Conservation (phyloP, 371 early-diverging fungal species). For the Syncephalis fuscata region DNA sequence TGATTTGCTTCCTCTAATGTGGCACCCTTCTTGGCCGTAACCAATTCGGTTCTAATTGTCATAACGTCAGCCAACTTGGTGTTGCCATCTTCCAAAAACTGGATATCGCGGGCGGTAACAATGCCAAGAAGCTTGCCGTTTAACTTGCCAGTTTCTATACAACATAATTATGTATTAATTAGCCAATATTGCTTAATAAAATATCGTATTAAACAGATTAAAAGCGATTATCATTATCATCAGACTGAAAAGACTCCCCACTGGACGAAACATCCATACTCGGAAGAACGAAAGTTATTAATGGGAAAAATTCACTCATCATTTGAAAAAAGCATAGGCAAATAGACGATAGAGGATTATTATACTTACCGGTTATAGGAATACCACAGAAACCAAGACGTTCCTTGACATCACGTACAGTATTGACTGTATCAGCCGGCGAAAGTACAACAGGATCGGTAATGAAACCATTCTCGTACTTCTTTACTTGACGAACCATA, state of each 20-base stretch:
- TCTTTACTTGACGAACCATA: constrained; percentile 95
- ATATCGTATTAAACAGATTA: constrained; percentile 5
- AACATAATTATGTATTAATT: not conserved
- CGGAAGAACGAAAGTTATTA: constrained; percentile 24
- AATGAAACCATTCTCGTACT: constrained; percentile 97
- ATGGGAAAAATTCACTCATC: constrained; percentile 7
- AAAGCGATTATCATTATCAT: not conserved
- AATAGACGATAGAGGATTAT: not conserved
- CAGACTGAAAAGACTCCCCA: constrained; percentile 3
- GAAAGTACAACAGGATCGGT: constrained; percentile 79
- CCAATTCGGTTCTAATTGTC: constrained; percentile 82
- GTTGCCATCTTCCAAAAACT: constrained; percentile 55
- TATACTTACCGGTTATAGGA: constrained; percentile 71
- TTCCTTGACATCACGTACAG: constrained; percentile 74
- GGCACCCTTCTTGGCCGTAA: constrained; percentile 70
- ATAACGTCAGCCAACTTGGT: constrained; percentile 57
- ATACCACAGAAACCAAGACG: constrained; percentile 89
- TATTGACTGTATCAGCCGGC: constrained; percentile 67
- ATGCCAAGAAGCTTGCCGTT: constrained; percentile 86
- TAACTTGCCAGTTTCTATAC: constrained; percentile 59
- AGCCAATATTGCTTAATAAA: constrained; percentile 1
- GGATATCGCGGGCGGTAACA: constrained; percentile 91
- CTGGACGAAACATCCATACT: constrained; percentile 4
- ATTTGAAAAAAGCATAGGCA: not conserved
- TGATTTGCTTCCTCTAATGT: constrained; percentile 80